phyloP scores from a whole-genome alignment of 352 stramenopile species.

The Phytophthora pseudosyringae region DNA sequence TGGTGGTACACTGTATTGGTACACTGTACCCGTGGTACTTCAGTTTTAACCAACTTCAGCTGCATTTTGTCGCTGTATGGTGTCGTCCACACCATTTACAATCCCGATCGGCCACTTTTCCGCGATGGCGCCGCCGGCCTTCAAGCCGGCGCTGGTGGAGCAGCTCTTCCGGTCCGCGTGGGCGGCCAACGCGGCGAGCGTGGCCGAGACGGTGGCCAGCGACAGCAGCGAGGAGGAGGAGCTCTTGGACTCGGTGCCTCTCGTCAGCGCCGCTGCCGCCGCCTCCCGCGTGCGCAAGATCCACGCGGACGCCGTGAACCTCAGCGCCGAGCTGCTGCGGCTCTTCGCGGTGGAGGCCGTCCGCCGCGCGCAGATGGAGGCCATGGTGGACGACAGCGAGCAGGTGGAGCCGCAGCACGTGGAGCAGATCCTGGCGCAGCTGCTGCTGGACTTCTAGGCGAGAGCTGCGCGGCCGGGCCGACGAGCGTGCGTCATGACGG shows the following conservation, averaged over 20 bases:
- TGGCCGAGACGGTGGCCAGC: constrained; percentile 30
- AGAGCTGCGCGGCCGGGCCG: background rate
- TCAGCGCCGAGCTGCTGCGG: constrained; percentile 77
- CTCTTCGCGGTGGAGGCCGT: constrained; percentile 82
- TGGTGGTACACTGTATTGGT: no score
- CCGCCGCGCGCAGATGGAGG: constrained; percentile 84
- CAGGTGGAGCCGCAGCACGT: constrained; percentile 77
- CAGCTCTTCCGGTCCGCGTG: constrained; percentile 77
- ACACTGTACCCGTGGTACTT: constrained; percentile 11
- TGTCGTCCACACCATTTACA: constrained; percentile 2
- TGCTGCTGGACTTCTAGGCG: constrained; percentile 80
- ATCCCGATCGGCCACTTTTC: constrained; percentile 1
- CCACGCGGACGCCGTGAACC: constrained; percentile 69
- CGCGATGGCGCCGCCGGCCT: constrained; percentile 37
- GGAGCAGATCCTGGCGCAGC: constrained; percentile 81
- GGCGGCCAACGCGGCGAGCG: constrained; percentile 38
- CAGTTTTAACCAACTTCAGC: constrained; percentile 27
- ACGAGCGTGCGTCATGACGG: constrained; percentile 32
- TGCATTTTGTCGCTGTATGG: constrained; percentile 5
- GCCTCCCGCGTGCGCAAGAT: constrained; percentile 72
- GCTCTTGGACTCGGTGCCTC: constrained; percentile 45
- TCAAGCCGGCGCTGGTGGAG: constrained; percentile 74
- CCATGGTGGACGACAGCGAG: constrained; percentile 85
- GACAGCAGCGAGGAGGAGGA: constrained; percentile 53
- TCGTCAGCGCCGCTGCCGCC: constrained; percentile 31